Evolutionary conservation across 768 basidiomycete genomes (phyloP).

Genomic region (Rhodotorula diobovata): DNA sequence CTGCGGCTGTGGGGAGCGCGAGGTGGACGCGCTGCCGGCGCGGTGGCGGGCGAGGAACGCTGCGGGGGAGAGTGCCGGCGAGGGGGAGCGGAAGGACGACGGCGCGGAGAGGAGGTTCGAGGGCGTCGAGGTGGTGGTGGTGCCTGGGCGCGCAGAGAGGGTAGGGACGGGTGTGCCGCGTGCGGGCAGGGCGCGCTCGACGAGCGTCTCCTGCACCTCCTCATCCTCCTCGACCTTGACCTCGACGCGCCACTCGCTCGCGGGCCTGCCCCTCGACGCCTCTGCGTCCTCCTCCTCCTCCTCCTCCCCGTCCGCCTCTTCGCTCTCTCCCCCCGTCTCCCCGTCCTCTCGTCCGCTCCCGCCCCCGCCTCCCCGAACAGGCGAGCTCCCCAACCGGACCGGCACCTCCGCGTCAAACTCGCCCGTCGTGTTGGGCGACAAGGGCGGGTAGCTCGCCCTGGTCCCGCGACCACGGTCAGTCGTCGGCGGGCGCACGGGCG

Average conservation of each 20-base stretch:
- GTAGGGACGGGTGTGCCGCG: neutral
- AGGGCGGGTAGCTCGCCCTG: slow-evolving; percentile 8
- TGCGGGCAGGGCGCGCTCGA: neutral
- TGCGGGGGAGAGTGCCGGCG: neutral
- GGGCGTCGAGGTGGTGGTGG: neutral
- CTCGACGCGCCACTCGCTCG: neutral
- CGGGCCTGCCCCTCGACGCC: neutral
- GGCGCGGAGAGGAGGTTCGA: neutral
- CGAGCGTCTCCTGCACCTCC: neutral
- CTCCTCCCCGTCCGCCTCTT: too few relatives aligned
- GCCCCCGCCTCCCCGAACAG: neutral
- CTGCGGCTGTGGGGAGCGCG: neutral
- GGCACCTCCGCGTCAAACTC: slow-evolving; percentile 7
- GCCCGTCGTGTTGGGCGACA: slow-evolving; percentile 17
- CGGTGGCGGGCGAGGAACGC: neutral
- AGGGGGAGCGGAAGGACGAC: neutral
- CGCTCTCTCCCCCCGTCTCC: too few relatives aligned
- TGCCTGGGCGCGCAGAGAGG: neutral
- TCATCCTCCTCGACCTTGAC: neutral
- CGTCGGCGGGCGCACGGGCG: neutral
- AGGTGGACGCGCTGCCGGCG: neutral
- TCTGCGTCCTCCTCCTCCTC: neutral
- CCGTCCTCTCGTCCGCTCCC: too few relatives aligned
- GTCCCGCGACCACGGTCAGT: neutral
- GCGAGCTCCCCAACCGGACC: neutral